These are phyloP conservation scores for Picea glauca DNA, from an alignment of 75 land plant genomes.

Conservation along the genomic window DNA sequence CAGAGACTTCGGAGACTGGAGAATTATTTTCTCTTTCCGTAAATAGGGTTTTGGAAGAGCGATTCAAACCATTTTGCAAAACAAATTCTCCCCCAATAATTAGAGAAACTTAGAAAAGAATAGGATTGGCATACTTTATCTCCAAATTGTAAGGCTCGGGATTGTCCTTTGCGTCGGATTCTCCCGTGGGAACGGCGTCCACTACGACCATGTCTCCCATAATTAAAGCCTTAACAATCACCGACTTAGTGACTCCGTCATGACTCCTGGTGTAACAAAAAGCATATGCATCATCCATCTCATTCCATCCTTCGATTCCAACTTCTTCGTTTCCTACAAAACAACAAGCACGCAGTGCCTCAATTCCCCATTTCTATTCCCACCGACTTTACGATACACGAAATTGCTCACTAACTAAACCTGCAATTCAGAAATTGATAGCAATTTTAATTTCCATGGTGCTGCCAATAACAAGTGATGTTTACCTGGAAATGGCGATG, in stretches of 20 bases:
- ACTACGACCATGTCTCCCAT: slow-evolving; percentile 57
- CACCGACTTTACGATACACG: not conserved
- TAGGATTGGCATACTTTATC: slow-evolving; percentile 46
- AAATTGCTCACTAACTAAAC: not conserved
- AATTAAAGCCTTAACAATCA: slow-evolving; percentile 63
- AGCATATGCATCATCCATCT: slow-evolving; percentile 60
- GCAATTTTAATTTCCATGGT: not conserved
- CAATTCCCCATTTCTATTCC: not conserved
- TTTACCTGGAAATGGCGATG: slow-evolving; percentile 15
- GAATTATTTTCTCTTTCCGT: not conserved
- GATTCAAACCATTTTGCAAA: not conserved
- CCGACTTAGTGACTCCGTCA: slow-evolving; percentile 29
- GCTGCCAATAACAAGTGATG: not conserved
- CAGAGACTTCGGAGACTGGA: not conserved
- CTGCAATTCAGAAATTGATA: not conserved
- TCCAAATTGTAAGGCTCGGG: slow-evolving; percentile 49
- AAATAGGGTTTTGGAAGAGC: not conserved
- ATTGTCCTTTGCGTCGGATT: slow-evolving; percentile 10
- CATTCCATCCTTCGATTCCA: slow-evolving; percentile 86
- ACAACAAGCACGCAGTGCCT: not conserved
- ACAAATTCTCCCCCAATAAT: not conserved
- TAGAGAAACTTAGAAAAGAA: not conserved
- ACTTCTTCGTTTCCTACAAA: slow-evolving; percentile 59
- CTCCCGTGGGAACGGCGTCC: slow-evolving; percentile 40
- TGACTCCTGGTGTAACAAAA: slow-evolving; percentile 55